phyloP scores from a whole-genome alignment of 352 stramenopile species.

The Nothophytophthora sp. region DNA sequence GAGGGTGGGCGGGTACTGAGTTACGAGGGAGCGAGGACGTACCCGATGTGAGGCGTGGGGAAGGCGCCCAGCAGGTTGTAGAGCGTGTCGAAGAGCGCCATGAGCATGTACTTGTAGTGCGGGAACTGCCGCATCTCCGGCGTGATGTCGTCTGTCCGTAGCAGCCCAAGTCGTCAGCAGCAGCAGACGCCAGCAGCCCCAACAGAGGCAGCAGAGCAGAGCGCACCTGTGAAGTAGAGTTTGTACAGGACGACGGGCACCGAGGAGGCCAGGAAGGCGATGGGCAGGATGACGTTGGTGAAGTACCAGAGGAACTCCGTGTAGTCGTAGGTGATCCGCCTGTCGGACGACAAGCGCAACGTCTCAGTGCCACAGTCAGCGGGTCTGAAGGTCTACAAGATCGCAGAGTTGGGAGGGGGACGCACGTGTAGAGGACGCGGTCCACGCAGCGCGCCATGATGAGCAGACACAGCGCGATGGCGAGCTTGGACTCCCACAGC shows the following conservation, averaged over 20 bases:
- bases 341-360: too few relatives aligned
- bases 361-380: too few relatives aligned
- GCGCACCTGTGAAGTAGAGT: slow-evolving; percentile 67
- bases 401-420: too few relatives aligned
- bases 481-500: slow-evolving; percentile 86
- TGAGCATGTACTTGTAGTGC: slow-evolving; percentile 88
- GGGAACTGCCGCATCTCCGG: slow-evolving; percentile 79
- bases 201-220: slow-evolving; percentile 1
- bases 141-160: slow-evolving; percentile 77
- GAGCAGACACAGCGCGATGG: slow-evolving; percentile 71
- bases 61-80: slow-evolving; percentile 85
- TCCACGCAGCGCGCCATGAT: slow-evolving; percentile 83
- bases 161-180: not conserved
- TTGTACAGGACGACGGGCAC: slow-evolving; percentile 87
- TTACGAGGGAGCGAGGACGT: slow-evolving; percentile 8
- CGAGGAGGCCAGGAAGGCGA: slow-evolving; percentile 75
- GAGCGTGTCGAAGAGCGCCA: slow-evolving; percentile 84
- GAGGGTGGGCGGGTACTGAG: too few relatives aligned
- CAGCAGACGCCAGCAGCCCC: too few relatives aligned
- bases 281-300: slow-evolving; percentile 77
- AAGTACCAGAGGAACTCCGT: slow-evolving; percentile 90
- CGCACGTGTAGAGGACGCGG: slow-evolving; percentile 86
- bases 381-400: too few relatives aligned
- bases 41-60: slow-evolving; percentile 86
- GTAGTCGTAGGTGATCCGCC: slow-evolving; percentile 88